Evolutionary conservation across 2,329 filamentous ascomycete genomes (phyloP), one percentile per base, ranked within the genome.

Genomic region (Calonectria pteridis): DNA sequence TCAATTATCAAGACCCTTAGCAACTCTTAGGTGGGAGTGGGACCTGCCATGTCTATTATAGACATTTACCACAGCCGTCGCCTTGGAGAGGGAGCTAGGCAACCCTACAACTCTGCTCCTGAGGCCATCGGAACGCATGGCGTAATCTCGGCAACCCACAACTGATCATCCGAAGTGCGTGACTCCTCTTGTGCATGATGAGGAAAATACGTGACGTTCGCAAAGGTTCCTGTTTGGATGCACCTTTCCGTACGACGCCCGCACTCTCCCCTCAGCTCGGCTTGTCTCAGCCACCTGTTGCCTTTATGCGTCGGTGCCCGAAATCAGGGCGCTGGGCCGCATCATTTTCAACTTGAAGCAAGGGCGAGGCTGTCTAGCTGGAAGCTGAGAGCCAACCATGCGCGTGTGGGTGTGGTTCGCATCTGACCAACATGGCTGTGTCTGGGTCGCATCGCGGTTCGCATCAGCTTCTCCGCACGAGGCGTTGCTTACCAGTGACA

Each of bases 381-480:
- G 51, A 14, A 33, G 50, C 33, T 10, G 23, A 50, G 50, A 68
- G 62, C 78, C 77, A 78, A 77, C 75, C 78, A 63, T 77, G 67
- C 71, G 40, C 67, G 58, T 69, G 55, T 62, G 64, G 40, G 26
- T 62, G 58, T 72, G 72, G 73, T 76, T 74, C 73, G 76, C 76
- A 70, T 33, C 69, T 63, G 51, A 49, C 59, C 50, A 70, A 71
- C 59, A 76, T 67, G 69, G 72, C 50, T 58, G 58, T 63, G 70
- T 55, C 49, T 72, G 26, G 73, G 69, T 37, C 31, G 75, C 74
- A 73, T 77, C 26, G 35, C 49, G 67, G 69, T 62, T 55, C 73
- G 71, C 59, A 40, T 37, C 53, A 64, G 37, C 50, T 70, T 28
- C 49, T 69, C 63, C 64, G 49, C 58, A 65, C 59, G 46, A 68